These are phyloP conservation scores for Tinospora cordifolia DNA, from an alignment of 164 flowering plant species.

Conservation along the genomic window DNA sequence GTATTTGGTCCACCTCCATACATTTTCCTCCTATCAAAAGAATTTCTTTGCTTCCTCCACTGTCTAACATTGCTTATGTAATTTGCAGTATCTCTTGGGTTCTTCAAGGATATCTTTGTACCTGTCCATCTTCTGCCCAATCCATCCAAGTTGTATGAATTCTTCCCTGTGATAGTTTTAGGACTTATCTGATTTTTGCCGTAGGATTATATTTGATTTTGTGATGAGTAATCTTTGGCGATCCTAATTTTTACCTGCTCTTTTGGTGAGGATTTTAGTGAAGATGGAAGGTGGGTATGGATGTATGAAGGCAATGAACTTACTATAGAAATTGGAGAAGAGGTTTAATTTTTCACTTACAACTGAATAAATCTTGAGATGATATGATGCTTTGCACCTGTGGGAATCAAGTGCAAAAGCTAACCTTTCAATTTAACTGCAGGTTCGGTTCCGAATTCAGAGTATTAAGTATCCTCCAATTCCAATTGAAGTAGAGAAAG, in stretches of 20 bases:
- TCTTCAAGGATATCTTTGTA: constrained; percentile 67
- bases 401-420: neutral
- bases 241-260: neutral
- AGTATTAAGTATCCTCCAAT: constrained; percentile 55
- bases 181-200: neutral
- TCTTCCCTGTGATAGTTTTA: neutral
- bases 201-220: neutral
- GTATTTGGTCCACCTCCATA: neutral
- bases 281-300: constrained; percentile 55
- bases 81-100: constrained; percentile 79
- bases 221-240: neutral
- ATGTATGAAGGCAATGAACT: constrained; percentile 23
- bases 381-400: neutral
- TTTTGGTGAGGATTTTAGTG: constrained; percentile 23
- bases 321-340: constrained; percentile 39
- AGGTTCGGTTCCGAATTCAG: constrained; percentile 67
- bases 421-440: constrained; percentile 24
- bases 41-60: constrained; percentile 2
- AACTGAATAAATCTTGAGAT: neutral
- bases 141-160: constrained; percentile 43
- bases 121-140: constrained; percentile 48
- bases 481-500: constrained; percentile 57
- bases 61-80: constrained; percentile 4
- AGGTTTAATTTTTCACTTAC: constrained; percentile 33
- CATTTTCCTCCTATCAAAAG: neutral